These are phyloP conservation scores for Chrysophaeum taylorii DNA, from an alignment of 352 stramenopile genomes.

Conservation along the genomic window DNA sequence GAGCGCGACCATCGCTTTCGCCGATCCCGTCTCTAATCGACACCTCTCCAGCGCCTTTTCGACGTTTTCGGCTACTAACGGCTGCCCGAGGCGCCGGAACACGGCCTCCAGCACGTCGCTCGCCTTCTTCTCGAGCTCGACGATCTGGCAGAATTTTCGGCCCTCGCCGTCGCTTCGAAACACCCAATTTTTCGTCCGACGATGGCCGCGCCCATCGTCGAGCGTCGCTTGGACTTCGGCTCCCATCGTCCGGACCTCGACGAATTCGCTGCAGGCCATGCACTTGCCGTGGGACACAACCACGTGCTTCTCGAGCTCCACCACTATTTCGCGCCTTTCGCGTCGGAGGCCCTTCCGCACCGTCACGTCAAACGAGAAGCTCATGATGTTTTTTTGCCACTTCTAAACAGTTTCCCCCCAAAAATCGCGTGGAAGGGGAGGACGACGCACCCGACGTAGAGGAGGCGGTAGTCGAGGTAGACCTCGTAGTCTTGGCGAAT, in stretches of 20 bases:
- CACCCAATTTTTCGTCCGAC: neutral
- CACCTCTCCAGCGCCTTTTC: neutral
- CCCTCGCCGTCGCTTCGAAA: neutral
- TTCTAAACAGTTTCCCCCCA: neutral
- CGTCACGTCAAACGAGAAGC: neutral
- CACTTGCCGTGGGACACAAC: neutral
- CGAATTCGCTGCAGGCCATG: neutral
- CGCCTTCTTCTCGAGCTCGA: neutral
- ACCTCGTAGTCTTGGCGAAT: neutral
- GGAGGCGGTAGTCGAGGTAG: neutral
- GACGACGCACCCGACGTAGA: neutral
- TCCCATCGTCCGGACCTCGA: neutral
- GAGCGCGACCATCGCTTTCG: neutral
- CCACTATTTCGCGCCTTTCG: neutral
- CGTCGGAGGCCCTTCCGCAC: too few species aligned
- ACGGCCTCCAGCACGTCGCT: neutral
- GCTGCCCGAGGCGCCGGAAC: too few species aligned
- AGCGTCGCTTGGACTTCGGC: neutral
- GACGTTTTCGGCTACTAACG: too few species aligned
- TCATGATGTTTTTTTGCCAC: neutral
- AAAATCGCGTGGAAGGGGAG: neutral
- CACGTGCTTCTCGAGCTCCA: neutral
- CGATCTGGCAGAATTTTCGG: neutral
- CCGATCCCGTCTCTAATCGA: neutral
- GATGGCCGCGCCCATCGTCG: neutral